Evolutionary conservation across 345 rosid genomes (phyloP).

Genomic region (Eucalyptus pumila): DNA sequence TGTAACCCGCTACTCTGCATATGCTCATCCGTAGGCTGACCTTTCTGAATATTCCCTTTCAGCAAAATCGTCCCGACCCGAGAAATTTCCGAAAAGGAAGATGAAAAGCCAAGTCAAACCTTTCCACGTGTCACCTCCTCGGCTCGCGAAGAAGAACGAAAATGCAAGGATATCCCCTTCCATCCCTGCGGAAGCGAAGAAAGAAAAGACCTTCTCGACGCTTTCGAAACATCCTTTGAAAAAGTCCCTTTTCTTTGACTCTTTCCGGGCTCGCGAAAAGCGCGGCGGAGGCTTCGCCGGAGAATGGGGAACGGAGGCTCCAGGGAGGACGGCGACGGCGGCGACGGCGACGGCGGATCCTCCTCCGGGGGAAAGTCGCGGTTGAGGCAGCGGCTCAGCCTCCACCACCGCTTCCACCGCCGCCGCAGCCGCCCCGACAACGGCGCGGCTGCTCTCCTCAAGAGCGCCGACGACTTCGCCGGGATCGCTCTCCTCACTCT

Average conservation of each 20-base stretch:
- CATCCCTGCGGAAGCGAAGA: not conserved
- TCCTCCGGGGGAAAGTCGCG: slow-evolving; percentile 13
- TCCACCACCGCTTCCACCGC: slow-evolving; percentile 20
- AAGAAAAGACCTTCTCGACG: not conserved
- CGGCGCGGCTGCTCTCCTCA: slow-evolving; percentile 3
- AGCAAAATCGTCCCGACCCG: not conserved
- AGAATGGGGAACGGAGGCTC: slow-evolving; percentile 20
- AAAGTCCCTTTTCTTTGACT: not conserved
- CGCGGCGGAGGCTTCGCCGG: not conserved
- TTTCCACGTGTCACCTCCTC: not conserved
- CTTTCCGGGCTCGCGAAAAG: no score
- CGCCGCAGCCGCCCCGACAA: slow-evolving; percentile 10
- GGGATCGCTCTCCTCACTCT: slow-evolving; percentile 89
- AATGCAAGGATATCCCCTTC: not conserved
- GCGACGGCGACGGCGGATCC: not conserved
- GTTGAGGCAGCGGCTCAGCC: slow-evolving; percentile 29
- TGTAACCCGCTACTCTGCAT: no score
- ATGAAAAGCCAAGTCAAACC: not conserved
- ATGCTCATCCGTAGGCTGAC: no score
- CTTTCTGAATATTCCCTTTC: not conserved
- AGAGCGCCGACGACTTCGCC: slow-evolving; percentile 51
- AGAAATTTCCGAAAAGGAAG: not conserved
- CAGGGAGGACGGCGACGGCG: not conserved
- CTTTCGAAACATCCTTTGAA: not conserved
- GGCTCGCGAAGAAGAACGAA: not conserved